phyloP scores from a whole-genome alignment of 805 yeast species.

The Suhomyces sp. region DNA sequence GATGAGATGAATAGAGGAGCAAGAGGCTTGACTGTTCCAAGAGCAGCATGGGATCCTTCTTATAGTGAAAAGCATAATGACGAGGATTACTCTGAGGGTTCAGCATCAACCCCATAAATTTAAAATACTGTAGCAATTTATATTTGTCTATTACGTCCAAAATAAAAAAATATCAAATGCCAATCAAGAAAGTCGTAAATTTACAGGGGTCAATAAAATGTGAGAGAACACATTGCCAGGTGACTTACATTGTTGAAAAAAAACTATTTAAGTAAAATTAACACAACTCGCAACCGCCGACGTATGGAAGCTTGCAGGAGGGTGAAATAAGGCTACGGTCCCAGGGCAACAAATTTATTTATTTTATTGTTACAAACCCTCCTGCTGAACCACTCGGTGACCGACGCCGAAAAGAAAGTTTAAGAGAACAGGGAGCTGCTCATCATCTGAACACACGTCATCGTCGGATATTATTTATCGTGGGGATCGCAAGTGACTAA shows the following conservation, averaged over 20 bases:
- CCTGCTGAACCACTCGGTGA: background rate
- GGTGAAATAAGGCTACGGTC: background rate
- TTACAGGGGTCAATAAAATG: background rate
- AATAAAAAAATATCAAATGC: background rate
- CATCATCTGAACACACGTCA: background rate
- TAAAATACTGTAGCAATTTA: background rate
- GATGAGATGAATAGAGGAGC: conserved; percentile 1
- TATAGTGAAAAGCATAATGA: conserved; percentile 23
- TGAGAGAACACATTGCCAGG: background rate
- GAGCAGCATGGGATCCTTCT: conserved; percentile 47
- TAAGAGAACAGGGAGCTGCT: background rate
- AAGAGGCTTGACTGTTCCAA: conserved; percentile 28
- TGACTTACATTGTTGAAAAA: background rate
- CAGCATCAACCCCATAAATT: conserved; percentile 10
- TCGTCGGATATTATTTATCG: background rate
- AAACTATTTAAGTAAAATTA: background rate
- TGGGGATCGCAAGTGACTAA: background rate
- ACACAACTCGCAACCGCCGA: background rate
- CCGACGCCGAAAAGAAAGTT: background rate
- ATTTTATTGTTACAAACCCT: background rate
- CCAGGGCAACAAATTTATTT: background rate
- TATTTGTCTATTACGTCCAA: background rate
- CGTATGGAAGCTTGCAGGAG: background rate
- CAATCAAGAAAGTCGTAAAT: background rate
- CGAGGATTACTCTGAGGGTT: conserved; percentile 26